These are phyloP conservation scores for Erigeron philadelphicus DNA, from an alignment of 140 eudicot species.

Conservation along the genomic window DNA sequence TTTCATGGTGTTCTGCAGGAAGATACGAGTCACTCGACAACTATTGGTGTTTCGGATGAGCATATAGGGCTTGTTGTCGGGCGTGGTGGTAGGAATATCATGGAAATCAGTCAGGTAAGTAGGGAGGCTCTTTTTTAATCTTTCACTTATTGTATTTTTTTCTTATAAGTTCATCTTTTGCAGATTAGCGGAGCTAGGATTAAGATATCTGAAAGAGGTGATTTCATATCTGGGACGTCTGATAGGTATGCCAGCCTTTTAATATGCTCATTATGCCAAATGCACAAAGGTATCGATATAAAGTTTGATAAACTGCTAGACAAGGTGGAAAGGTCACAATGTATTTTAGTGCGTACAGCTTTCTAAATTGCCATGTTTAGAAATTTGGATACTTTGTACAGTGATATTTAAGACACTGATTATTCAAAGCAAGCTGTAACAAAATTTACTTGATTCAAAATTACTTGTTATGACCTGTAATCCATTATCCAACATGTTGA, in stretches of 20 bases:
- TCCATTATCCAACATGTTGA: background rate
- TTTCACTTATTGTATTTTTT: background rate
- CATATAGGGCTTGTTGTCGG: conserved; percentile 83
- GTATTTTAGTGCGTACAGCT: background rate
- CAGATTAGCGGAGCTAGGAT: conserved; percentile 91
- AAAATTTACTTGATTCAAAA: background rate
- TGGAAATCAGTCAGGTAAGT: conserved; percentile 76
- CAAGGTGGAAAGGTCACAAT: background rate
- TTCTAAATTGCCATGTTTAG: background rate
- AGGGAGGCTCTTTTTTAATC: background rate
- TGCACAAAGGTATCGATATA: background rate
- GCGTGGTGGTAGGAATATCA: conserved; percentile 84
- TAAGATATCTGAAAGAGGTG: conserved; percentile 90
- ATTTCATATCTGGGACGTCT: conserved; percentile 80
- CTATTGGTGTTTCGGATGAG: conserved; percentile 91
- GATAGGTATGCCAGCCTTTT: conserved; percentile 50
- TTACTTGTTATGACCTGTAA: background rate
- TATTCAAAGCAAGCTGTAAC: background rate
- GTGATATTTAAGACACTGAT: background rate
- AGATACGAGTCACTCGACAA: conserved; percentile 57
- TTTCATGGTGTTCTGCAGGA: conserved; percentile 44
- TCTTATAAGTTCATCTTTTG: conserved; percentile 20
- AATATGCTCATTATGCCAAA: background rate
- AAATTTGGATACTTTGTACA: background rate
- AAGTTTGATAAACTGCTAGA: background rate